Percentiles rank a stretch among this genome's conserved stretches.
Conservation (phyloP, 768 basidiomycete genomes). For the Podaxis sp. region DNA sequence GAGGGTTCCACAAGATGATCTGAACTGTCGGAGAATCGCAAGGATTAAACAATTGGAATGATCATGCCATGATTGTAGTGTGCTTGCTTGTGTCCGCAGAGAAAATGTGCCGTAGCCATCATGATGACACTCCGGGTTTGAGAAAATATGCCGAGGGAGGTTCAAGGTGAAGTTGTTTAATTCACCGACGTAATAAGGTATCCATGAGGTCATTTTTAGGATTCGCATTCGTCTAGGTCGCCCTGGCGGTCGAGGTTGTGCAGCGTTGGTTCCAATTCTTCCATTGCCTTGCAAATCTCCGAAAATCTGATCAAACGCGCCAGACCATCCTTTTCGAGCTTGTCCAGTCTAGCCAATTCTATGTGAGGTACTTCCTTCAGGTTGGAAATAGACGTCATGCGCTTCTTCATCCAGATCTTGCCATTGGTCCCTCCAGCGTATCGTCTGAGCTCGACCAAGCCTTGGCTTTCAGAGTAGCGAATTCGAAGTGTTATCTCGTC, state of each 20-base stretch:
- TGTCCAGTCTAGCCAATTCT: conserved; percentile 19
- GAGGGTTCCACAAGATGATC: too few species aligned
- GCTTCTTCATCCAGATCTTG: conserved; percentile 27
- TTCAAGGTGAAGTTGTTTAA: neutral
- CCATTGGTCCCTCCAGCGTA: conserved; percentile 34
- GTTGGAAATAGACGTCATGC: conserved; percentile 5
- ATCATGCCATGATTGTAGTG: too few species aligned
- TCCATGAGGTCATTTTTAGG: neutral
- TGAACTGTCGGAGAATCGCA: too few species aligned
- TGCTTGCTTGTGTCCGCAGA: neutral
- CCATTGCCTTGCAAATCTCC: conserved; percentile 23
- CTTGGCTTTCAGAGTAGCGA: conserved; percentile 33
- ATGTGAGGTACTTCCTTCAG: neutral
- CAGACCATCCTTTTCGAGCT: conserved; percentile 26
- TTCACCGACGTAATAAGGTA: neutral
- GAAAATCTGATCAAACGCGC: conserved; percentile 24
- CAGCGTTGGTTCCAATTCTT: conserved; percentile 19
- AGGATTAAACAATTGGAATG: too few species aligned
- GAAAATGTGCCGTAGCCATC: neutral
- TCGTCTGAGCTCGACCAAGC: conserved; percentile 28
- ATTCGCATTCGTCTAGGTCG: neutral
- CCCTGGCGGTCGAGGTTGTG: neutral
- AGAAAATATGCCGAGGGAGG: neutral
- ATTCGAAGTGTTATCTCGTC: conserved; percentile 29
- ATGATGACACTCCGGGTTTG: neutral